Evolutionary conservation across 2,329 filamentous ascomycete species (phyloP).

Genomic region (Zymoseptoria tritici): DNA sequence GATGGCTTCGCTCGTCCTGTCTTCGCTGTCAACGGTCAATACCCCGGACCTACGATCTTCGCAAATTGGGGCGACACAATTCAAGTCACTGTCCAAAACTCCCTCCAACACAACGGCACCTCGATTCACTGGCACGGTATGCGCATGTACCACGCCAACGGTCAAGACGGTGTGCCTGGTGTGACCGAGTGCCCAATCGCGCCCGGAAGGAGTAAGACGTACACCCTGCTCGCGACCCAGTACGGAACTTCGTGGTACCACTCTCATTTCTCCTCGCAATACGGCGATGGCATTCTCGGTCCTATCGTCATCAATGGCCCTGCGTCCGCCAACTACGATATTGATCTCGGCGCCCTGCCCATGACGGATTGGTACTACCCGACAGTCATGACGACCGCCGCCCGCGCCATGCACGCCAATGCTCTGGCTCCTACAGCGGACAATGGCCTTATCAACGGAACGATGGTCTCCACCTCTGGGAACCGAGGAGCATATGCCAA

Average conservation of each 20-base stretch:
- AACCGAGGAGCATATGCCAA: conserved; percentile 16
- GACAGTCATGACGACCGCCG: conserved; percentile 20
- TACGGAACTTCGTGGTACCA: conserved; percentile 41
- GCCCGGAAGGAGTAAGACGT: conserved; percentile 47
- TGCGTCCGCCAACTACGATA: conserved; percentile 52
- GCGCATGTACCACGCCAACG: conserved; percentile 48
- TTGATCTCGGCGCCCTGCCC: conserved; percentile 54
- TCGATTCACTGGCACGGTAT: conserved; percentile 58
- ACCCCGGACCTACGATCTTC: conserved; percentile 45
- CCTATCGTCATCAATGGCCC: conserved; percentile 57
- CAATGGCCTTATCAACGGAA: conserved; percentile 38
- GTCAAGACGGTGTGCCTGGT: conserved; percentile 51
- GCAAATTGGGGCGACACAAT: conserved; percentile 28
- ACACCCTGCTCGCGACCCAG: conserved; percentile 50
- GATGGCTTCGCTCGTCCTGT: conserved; percentile 31
- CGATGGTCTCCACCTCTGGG: conserved; percentile 29
- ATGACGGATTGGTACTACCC: conserved; percentile 52
- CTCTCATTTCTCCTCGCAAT: conserved; percentile 49
- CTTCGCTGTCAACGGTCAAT: conserved; percentile 53
- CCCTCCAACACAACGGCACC: conserved; percentile 49
- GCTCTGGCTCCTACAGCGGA: conserved; percentile 43
- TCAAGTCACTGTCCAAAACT: conserved; percentile 52
- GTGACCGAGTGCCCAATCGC: conserved; percentile 42
- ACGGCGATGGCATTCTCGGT: conserved; percentile 53
- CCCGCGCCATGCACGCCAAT: conserved; percentile 24